Base-by-base conservation (phyloP, 2,329 filamentous ascomycete genomes). In the Colletotrichum phormii region DNA sequence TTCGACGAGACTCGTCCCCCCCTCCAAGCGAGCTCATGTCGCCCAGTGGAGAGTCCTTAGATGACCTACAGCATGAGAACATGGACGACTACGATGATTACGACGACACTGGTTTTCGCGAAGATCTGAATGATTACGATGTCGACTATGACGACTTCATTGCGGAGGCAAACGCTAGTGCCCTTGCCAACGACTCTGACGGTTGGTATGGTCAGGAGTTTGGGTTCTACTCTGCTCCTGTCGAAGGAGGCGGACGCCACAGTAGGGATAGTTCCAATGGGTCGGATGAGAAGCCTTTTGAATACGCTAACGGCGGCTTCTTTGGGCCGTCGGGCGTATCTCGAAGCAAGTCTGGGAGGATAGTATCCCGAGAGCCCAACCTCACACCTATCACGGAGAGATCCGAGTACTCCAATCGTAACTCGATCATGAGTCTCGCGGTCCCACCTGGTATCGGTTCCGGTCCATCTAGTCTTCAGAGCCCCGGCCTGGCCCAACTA, bases 141-240 rank as follows among this genome's bases (percentile, higher is more conserved):
- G 88, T 94, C 63, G 94, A 94, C 72, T 95, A 98, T 76, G 95
- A 98, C 77, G 91, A 92, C 37, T 97, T 98, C 77, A 97, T 99
- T 73, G 96, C 95, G 0, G 97, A 95, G 71, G 97, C 97, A 5
- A 99, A 99, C 77, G 95, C 96, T 0, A 95, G 97, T 80, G 97
- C 94, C 1, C 87, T 99, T 8, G 96, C 97, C 58, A 95, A 95
- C 76, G 97, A 99, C 78, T 92, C 92, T 7, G 96, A 98, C 75
- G 96, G 95, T 0, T 97, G 97, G 85, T 99, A 99, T 79, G 97
- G 97, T 0, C 93, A 95, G 76, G 97, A 99, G 80, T 99, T 99
- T 79, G 95, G 95, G 0, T 99, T 99, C 81, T 99, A 98, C 81
- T 95, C 95, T 1, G 86, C 87, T 1, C 89, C 90, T 0, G 76